Evolutionary conservation across 192 early-diverging fungal genomes (phyloP).

Genomic region (Umbelopsis isabellina): DNA sequence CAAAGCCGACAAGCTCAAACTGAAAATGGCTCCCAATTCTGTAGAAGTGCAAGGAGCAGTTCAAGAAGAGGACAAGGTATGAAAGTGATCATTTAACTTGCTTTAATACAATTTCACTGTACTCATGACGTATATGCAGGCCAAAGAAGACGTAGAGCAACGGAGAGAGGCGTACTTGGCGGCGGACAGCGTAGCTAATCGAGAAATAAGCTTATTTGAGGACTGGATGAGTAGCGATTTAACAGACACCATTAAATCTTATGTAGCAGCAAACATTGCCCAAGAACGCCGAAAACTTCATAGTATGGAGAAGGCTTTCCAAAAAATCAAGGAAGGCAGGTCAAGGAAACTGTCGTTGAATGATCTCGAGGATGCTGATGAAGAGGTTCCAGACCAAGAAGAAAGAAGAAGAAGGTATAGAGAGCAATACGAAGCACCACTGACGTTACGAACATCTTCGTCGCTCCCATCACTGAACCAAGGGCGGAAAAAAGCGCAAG

Average conservation of each 20-base stretch:
- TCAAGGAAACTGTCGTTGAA: background rate
- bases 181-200: slow-evolving; percentile 44
- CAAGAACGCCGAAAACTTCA: slow-evolving; percentile 46
- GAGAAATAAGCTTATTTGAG: slow-evolving; percentile 51
- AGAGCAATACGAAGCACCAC: slow-evolving; percentile 8
- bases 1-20: slow-evolving; percentile 40
- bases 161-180: slow-evolving; percentile 37
- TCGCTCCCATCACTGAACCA: slow-evolving; percentile 35
- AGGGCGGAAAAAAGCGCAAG: background rate
- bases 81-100: background rate
- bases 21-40: slow-evolving; percentile 29
- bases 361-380: slow-evolving; percentile 12
- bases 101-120: slow-evolving; percentile 26
- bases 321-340: slow-evolving; percentile 24
- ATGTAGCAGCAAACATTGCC: slow-evolving; percentile 39
- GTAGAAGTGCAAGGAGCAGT: slow-evolving; percentile 31
- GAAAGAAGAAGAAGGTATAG: slow-evolving; percentile 25
- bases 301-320: slow-evolving; percentile 45
- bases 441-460: slow-evolving; percentile 36
- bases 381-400: slow-evolving; percentile 19
- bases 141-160: slow-evolving; percentile 34
- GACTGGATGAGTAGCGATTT: slow-evolving; percentile 48
- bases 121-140: slow-evolving; percentile 29
- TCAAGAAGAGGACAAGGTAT: slow-evolving; percentile 35
- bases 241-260: slow-evolving; percentile 38